Conservation (phyloP, 805 yeast genomes). For the Wickerhamiella australiensis region DNA sequence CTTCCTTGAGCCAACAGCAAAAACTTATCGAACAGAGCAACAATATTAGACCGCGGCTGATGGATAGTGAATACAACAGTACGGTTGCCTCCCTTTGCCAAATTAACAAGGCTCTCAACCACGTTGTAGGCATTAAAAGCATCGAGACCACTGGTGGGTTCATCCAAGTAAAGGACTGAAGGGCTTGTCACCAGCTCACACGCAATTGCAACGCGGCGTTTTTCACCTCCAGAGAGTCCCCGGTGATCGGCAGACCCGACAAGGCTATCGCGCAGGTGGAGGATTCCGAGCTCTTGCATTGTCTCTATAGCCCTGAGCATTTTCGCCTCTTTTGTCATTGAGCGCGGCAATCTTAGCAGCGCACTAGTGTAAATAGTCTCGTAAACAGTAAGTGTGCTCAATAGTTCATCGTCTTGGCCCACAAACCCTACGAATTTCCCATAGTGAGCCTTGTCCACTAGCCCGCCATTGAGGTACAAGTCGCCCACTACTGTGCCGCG, state of each 20-base stretch:
- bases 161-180: slow-evolving; percentile 69
- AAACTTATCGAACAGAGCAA: slow-evolving; percentile 75
- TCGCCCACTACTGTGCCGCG: slow-evolving; percentile 58
- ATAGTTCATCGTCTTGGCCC: slow-evolving; percentile 83
- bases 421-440: slow-evolving; percentile 67
- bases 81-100: slow-evolving; percentile 70
- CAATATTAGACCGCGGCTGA: slow-evolving; percentile 94
- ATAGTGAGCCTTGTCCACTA: slow-evolving; percentile 30
- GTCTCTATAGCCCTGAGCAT: slow-evolving; percentile 73
- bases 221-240: slow-evolving; percentile 91
- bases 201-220: slow-evolving; percentile 83
- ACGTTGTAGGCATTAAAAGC: slow-evolving; percentile 89
- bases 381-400: slow-evolving; percentile 89
- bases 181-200: slow-evolving; percentile 89
- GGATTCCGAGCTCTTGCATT: slow-evolving; percentile 69
- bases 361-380: slow-evolving; percentile 94
- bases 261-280: slow-evolving; percentile 67
- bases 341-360: slow-evolving; percentile 66
- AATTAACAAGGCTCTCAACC: slow-evolving; percentile 65
- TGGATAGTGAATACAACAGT: slow-evolving; percentile 90
- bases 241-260: slow-evolving; percentile 83
- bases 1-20: slow-evolving; percentile 74
- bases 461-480: slow-evolving; percentile 60
- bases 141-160: slow-evolving; percentile 93
- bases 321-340: slow-evolving; percentile 64